Conservation (phyloP, 208 protist genomes). For the Histomonas meleagridis region DNA sequence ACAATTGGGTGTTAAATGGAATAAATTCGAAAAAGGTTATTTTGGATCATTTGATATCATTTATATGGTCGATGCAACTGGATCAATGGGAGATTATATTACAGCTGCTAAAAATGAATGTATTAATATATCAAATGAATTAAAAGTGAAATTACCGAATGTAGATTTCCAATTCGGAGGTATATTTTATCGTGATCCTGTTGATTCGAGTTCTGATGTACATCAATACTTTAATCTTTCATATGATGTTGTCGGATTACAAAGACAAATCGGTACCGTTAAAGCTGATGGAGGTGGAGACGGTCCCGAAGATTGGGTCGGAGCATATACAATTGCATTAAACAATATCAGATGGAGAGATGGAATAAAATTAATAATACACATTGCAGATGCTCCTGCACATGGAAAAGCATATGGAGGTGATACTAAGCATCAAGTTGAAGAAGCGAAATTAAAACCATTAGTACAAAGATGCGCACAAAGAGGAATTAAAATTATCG, state of each 20-base stretch:
- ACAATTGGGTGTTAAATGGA: too few relatives aligned
- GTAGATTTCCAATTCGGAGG: background rate
- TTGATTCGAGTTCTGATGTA: background rate
- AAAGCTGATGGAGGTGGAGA: background rate
- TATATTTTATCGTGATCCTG: background rate
- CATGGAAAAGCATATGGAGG: background rate
- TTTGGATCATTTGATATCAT: background rate
- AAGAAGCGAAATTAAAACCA: background rate
- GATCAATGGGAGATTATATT: constrained; percentile 7
- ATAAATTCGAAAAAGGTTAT: too few relatives aligned
- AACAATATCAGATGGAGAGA: background rate
- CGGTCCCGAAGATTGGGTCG: constrained; percentile 23
- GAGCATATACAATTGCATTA: background rate
- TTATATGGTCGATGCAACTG: background rate
- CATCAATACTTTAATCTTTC: background rate
- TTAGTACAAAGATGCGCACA: background rate
- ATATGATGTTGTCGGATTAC: background rate
- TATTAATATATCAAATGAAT: background rate
- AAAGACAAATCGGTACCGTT: background rate
- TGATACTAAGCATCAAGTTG: background rate
- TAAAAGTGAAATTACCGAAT: background rate
- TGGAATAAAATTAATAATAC: background rate
- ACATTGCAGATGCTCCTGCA: background rate
- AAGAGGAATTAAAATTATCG: background rate
- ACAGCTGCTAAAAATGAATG: background rate